These are phyloP conservation scores for Actinidia polygama DNA, from an alignment of 179 eudicot species.

Conservation along the genomic window DNA sequence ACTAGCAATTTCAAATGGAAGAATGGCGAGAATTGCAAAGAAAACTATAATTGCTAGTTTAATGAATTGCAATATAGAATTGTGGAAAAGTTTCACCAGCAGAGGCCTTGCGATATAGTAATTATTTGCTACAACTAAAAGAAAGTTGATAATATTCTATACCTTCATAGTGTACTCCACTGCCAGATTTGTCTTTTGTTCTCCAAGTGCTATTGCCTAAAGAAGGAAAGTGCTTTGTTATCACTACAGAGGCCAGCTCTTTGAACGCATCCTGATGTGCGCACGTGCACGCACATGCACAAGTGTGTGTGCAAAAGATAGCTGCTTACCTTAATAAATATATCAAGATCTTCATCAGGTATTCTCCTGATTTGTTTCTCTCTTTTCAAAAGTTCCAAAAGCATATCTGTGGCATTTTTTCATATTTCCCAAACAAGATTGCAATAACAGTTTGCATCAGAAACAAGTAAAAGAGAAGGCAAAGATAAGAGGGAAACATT, in stretches of 20 bases:
- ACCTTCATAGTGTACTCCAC: slow-evolving; percentile 92
- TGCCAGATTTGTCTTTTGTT: slow-evolving; percentile 62
- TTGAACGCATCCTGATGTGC: not conserved
- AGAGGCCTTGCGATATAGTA: not conserved
- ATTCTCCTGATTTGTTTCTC: slow-evolving; percentile 53
- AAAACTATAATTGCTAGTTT: slow-evolving; percentile 1
- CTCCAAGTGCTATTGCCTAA: slow-evolving; percentile 87
- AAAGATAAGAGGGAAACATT: not conserved
- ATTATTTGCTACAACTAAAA: not conserved
- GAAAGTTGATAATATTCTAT: slow-evolving; percentile 15
- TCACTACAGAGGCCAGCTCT: not conserved
- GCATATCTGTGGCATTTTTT: slow-evolving; percentile 51
- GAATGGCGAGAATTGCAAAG: not conserved
- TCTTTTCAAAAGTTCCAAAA: slow-evolving; percentile 70
- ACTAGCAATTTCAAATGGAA: slow-evolving; percentile 13
- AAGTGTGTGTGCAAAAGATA: no score
- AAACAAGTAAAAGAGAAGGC: not conserved
- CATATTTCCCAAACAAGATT: not conserved
- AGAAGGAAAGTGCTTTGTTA: slow-evolving; percentile 21
- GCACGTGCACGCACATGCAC: no score
- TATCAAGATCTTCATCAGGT: slow-evolving; percentile 81
- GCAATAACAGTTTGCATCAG: not conserved
- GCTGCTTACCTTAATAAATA: slow-evolving; percentile 62
- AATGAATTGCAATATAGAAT: not conserved
- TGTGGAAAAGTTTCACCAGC: not conserved